Conservation (phyloP, 2,329 filamentous ascomycete species). For the Juglanconis oblonga region DNA sequence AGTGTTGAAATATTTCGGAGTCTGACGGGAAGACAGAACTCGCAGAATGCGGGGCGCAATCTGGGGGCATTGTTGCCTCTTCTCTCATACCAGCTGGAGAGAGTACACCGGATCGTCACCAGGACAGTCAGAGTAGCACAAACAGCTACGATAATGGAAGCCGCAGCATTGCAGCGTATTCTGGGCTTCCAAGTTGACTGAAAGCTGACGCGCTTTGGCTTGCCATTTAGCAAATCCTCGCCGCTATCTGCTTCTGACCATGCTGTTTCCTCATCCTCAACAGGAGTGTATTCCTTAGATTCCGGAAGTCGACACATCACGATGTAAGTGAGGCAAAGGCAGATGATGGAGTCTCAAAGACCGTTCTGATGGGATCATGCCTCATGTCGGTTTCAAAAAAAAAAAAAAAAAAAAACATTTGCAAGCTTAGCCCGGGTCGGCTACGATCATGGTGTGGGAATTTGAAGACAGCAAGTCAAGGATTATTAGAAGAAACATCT, state of each 20-base stretch:
- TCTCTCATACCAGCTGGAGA: constrained; percentile 2
- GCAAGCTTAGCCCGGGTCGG: no score
- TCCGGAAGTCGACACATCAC: neutral
- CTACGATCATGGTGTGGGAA: no score
- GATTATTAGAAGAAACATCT: no score
- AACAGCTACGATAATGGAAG: neutral
- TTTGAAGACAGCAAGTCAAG: no score
- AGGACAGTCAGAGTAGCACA: neutral
- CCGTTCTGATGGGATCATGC: neutral
- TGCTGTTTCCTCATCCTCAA: neutral
- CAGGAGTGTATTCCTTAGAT: neutral
- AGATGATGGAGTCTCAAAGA: neutral
- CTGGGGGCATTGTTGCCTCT: neutral
- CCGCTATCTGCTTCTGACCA: constrained; percentile 1
- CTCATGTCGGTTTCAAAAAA: neutral
- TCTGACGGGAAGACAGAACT: no score
- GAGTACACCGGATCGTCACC: neutral
- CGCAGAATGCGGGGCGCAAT: neutral
- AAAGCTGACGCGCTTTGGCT: neutral
- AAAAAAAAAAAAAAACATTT: no score
- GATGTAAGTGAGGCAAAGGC: neutral
- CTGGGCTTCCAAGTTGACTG: neutral
- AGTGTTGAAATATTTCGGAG: neutral
- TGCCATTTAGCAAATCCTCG: neutral
- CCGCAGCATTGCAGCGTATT: neutral